Evolutionary conservation across 257 asterid genomes (phyloP).

Genomic region (Lavandula angustifolia): DNA sequence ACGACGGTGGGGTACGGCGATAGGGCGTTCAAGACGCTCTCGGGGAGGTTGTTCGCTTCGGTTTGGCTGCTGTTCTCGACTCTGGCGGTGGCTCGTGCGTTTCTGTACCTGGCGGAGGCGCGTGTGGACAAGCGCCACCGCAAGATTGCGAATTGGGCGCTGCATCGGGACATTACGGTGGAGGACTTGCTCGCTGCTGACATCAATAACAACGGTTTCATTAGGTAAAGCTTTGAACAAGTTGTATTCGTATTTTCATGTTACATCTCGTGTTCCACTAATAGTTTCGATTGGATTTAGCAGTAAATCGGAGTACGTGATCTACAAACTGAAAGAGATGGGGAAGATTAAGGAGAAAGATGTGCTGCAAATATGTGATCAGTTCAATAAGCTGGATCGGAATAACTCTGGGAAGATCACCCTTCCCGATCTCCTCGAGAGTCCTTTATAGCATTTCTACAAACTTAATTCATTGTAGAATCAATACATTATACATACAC

Average conservation of each 20-base stretch:
- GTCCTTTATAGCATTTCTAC: slow-evolving; percentile 39
- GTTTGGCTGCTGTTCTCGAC: slow-evolving; percentile 53
- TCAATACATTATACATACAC: too few species aligned
- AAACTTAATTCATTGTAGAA: too few species aligned
- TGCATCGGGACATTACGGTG: slow-evolving; percentile 48
- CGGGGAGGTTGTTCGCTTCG: slow-evolving; percentile 53
- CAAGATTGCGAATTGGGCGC: slow-evolving; percentile 46
- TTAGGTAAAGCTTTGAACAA: too few species aligned
- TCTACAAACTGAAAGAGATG: slow-evolving; percentile 60
- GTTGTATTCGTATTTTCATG: too few species aligned
- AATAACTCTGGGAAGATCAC: slow-evolving; percentile 54
- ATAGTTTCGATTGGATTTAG: too few species aligned
- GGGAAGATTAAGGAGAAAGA: slow-evolving; percentile 58
- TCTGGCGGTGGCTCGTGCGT: slow-evolving; percentile 61
- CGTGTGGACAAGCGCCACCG: slow-evolving; percentile 56
- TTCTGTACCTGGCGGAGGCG: slow-evolving; percentile 53
- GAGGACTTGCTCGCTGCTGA: slow-evolving; percentile 57
- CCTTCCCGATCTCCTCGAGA: slow-evolving; percentile 44
- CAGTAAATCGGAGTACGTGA: slow-evolving; percentile 57
- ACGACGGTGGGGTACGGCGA: slow-evolving; percentile 66
- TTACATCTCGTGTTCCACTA: too few species aligned
- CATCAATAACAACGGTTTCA: slow-evolving; percentile 46
- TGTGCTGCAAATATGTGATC: slow-evolving; percentile 50
- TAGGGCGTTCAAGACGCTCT: slow-evolving; percentile 46
- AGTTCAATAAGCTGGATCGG: slow-evolving; percentile 49